Base-by-base conservation (phyloP, 2,329 filamentous ascomycete species). In the Colletotrichum noveboracense region DNA sequence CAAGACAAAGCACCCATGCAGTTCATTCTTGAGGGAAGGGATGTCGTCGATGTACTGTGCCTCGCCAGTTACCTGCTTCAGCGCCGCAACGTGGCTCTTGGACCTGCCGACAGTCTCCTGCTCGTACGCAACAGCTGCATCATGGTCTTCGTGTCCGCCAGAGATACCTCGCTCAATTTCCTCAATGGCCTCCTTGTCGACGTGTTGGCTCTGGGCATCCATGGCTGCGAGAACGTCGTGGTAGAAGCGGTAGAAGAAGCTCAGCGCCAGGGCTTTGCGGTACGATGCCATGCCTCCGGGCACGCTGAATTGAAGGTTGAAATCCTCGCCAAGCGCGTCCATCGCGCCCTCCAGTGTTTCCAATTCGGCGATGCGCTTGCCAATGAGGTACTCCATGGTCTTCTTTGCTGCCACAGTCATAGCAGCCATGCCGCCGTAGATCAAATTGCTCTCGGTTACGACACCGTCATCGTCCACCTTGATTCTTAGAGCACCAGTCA, bases 221-320 rank as follows among this genome's bases (percentile, higher is more conserved):
- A 97, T 83, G 32, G 89, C 89, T 0, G 91, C 89, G 56, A 98
- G 88, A 1, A 96, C 90, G 77, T 98, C 96, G 80, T 98, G 95
- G 82, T 98, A 98, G 85, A 98, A 99, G 52, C 96, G 93, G 85
- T 98, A 98, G 86, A 98, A 98, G 89, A 99, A 98, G 4, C 96
- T 93, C 68, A 98, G 88, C 0, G 97, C 96, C 10, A 99, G 87
- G 1, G 96, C 95, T 83, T 97, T 98, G 32, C 97, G 90, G 82
- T 98, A 99, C 2, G 96, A 98, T 0, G 97, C 96, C 97, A 99
- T 99, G 48, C 97, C 97, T 78, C 97, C 97, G 0, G 96, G 97
- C 1, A 99, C 97, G 69, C 96, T 93, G 80, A 98, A 98, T 6
- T 91, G 89, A 34, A 99, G 89, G 82, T 97, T 92, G 81, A 99